Evolutionary conservation across 805 yeast species (phyloP), one percentile per base, ranked within the genome.

Genomic region (Pichia eremophila): DNA sequence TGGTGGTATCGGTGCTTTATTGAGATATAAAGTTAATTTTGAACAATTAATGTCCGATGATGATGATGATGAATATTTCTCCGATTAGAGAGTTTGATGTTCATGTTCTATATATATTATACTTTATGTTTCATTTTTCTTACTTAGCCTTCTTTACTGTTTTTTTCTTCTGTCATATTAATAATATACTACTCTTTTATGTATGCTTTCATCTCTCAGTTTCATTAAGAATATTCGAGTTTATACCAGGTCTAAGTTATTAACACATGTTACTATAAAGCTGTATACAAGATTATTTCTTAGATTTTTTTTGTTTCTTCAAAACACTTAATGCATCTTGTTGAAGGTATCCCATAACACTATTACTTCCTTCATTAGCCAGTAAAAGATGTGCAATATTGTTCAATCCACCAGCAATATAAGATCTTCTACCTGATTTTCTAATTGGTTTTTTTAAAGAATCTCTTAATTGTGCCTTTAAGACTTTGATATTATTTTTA

Each of bases 1-100:
- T 64, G 99, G 99, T 84, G 99, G 99, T 72, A 79, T 93, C 56
- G 99, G 99, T 67, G 97, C 96, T 49, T 66, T 93, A 59, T 74
- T 93, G 66, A 88, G 99, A 73, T 93, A 93, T 71, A 89, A 89
- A 70, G 93, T 93, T 58, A 93, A 93, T 73, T 93, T 93, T 61
- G 99, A 93, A 67, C 97, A 89, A 74, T 78, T 93, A 64, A 85
- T 73, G 46, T 95, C 88, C 46, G 97, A 87, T 48, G 74, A 81
- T 50, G 95, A 87, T 54, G 97, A 90, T 62, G 89, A 81, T 67
- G 89, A 81, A 67, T 84, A 79, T 60, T 54, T 45, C 35, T 75
- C 74, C 59, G 80, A 73, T 65, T 68, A 65, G 43, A 40, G n/a
- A 14, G 25, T 22, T 7, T 5, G 25, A 22, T 22, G 25, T 22